Evolutionary conservation across 2,329 filamentous ascomycete genomes (phyloP).

Genomic region (Diaporthe sp.): DNA sequence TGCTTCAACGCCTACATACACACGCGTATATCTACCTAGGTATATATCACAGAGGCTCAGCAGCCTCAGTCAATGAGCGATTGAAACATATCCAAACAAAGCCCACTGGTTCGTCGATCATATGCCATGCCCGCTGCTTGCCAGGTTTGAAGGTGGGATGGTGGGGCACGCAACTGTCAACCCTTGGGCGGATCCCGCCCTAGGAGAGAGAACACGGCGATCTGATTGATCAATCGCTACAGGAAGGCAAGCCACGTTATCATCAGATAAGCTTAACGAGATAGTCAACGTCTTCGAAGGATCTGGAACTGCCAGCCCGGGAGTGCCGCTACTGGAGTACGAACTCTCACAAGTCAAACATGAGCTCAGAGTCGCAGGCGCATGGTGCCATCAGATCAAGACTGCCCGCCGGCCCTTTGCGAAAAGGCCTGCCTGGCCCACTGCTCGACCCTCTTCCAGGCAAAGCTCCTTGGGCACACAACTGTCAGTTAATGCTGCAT

Average conservation of each 20-base stretch:
- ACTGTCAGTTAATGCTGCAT: background rate
- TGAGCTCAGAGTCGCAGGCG: background rate
- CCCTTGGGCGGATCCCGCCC: slow-evolving; percentile 1
- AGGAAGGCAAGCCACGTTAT: background rate
- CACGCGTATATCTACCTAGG: background rate
- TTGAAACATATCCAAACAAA: background rate
- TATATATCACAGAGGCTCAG: background rate
- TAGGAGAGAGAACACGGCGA: background rate
- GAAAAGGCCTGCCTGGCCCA: background rate
- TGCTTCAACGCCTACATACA: background rate
- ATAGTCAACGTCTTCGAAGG: background rate
- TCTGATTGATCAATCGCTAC: slow-evolving; percentile 20
- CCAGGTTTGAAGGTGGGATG: background rate
- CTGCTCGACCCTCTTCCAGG: background rate
- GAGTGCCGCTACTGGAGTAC: background rate
- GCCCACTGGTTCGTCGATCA: background rate
- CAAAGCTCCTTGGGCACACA: background rate
- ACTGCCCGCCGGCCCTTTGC: background rate
- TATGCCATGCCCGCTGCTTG: background rate
- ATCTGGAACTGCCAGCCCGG: background rate
- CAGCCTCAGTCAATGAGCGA: background rate
- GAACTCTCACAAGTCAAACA: background rate
- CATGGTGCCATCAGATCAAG: background rate
- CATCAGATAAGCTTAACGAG: background rate
- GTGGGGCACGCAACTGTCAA: slow-evolving; percentile 1